Conservation (phyloP, 2,329 filamentous ascomycete species). For the Colletotrichum chrysophilum region DNA sequence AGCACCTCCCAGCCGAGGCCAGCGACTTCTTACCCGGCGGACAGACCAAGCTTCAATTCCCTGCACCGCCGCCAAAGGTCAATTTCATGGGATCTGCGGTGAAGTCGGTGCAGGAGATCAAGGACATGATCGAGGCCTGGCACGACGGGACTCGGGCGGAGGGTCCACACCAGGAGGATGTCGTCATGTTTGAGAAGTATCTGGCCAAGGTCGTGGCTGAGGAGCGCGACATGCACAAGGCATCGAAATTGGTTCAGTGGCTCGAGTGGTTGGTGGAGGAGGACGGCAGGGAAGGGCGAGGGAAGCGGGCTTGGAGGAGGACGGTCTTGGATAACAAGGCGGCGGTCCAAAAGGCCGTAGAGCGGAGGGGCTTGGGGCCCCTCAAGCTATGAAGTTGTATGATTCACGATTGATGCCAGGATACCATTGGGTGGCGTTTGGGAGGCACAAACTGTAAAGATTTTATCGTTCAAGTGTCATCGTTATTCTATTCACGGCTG, state of each 20-base stretch:
- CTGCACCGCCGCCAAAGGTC: slow-evolving; percentile 48
- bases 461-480: not conserved
- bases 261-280: slow-evolving; percentile 61
- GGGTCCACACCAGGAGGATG: slow-evolving; percentile 81
- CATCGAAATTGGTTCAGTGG: slow-evolving; percentile 73
- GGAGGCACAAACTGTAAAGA: not conserved
- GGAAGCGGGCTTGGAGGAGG: slow-evolving; percentile 50
- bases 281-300: slow-evolving; percentile 39
- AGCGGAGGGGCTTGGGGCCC: slow-evolving; percentile 58
- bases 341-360: slow-evolving; percentile 60
- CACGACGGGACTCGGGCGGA: slow-evolving; percentile 72
- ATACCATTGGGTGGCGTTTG: not conserved
- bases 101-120: slow-evolving; percentile 62
- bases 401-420: slow-evolving; percentile 8
- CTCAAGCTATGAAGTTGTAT: slow-evolving; percentile 47
- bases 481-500: not conserved
- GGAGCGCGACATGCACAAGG: slow-evolving; percentile 81
- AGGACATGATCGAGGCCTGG: slow-evolving; percentile 80
- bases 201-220: slow-evolving; percentile 73
- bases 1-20: slow-evolving; percentile 24
- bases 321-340: slow-evolving; percentile 49
- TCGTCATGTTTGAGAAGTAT: slow-evolving; percentile 76
- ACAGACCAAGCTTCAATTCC: slow-evolving; percentile 52
- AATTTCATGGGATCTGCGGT: slow-evolving; percentile 49
- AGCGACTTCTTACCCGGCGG: slow-evolving; percentile 30